These are phyloP conservation scores for Blastocystis sp. DNA, from an alignment of 352 stramenopile species.

Conservation along the genomic window DNA sequence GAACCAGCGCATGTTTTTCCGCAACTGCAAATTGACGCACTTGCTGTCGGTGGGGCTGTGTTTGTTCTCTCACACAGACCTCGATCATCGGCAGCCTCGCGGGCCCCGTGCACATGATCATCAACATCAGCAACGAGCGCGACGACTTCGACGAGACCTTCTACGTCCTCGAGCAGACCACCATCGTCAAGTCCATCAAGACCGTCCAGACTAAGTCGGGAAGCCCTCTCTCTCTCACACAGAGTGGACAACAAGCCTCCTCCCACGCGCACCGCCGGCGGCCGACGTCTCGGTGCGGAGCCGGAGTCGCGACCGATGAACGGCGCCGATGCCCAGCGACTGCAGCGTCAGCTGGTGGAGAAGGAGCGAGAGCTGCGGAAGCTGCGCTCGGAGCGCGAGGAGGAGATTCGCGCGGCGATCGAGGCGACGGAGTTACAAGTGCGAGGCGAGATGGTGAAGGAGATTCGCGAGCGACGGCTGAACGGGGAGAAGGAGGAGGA, in stretches of 20 bases:
- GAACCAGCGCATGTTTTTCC: conserved; percentile 34
- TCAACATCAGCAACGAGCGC: conserved; percentile 34
- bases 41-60: background rate
- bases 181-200: conserved; percentile 30
- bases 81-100: background rate
- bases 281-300: background rate
- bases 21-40: conserved; percentile 33
- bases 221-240: background rate
- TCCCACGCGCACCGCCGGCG: background rate
- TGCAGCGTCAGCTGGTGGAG: background rate
- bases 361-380: background rate
- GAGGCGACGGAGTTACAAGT: background rate
- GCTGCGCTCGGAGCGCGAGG: background rate
- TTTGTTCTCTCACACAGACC: background rate
- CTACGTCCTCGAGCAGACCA: conserved; percentile 12
- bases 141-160: conserved; percentile 47
- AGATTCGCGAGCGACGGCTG: background rate
- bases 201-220: conserved; percentile 9
- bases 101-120: conserved; percentile 33
- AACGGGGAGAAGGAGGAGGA: background rate
- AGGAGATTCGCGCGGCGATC: background rate
- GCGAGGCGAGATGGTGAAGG: background rate
- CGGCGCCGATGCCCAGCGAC: background rate
- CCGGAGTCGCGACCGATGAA: background rate
- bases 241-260: conserved; percentile 42